Base-by-base conservation (phyloP, 2,329 filamentous ascomycete genomes). In the Madurella mycetomatis region DNA sequence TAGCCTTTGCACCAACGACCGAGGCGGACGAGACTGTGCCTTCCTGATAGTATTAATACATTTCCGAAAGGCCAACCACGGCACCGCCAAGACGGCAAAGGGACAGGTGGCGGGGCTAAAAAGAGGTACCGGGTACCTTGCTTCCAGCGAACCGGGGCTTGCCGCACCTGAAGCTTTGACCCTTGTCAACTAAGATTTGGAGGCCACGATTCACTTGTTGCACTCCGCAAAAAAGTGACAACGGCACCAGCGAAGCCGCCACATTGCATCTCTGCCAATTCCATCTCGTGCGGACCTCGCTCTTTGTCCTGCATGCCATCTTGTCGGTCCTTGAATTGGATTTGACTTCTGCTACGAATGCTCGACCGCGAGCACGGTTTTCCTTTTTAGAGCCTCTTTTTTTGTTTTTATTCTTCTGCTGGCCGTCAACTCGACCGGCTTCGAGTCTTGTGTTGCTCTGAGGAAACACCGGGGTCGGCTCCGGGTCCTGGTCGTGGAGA, bases 131-230 rank as follows among this genome's bases (percentile, higher is more conserved):
- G 16, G 32, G 19, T 49, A 49, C 47, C 19, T 25, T 45, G 43
- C 15, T 7, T 9, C 15, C 32, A 37, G 34, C 34, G 41, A 45
- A 49, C 55, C 51, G 55, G 55, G 51, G 51, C 54, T 54, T 39
- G 46, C 34, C 49, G 17, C 49, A 47, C 19, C 37, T 37, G 55
- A 55, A 64, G 62, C 62, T 62, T 62, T 43, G 60, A 62, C 62
- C 64, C 62, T 60, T 61, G 60, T 58, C 53, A 59, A 58, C 59
- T 55, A 56, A 59, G 12, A 62, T 67, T 67, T 69, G 60, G 66
- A 70, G 68, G 68, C 68, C 68, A 70, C 68, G 67, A 69, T 70
- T 69, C 63, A 65, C 58, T 57, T 64, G 50, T 19, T 41, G 54
- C 39, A 42, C 51, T 49, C 49, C 49, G 42, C 55, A 45, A 59